Evolutionary conservation across 2,329 filamentous ascomycete species (phyloP), one percentile per base, ranked within the genome.

Genomic region (Cordyceps javanica): DNA sequence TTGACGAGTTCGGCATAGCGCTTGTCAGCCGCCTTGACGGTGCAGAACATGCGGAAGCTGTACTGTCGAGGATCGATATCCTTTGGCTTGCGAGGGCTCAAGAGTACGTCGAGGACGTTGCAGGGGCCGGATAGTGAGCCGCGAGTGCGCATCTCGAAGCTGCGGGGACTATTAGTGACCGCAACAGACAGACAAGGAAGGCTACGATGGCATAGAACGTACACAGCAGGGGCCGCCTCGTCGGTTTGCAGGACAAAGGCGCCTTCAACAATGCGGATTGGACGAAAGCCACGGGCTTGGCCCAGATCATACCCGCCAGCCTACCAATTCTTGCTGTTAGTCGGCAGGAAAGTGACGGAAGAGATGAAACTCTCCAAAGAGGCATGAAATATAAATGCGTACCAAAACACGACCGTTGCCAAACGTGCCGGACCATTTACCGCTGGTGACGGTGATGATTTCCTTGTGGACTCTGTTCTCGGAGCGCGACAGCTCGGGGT

Each of bases 11-110:
- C 75, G 49, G 70, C 70, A 62, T 80, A 80, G 30, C 77, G 72
- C 64, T 76, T 73, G 66, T 80, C 77, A 3, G 75, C 70, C 23
- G 77, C 79, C 65, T 79, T 77, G 69, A 80, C 75, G 19, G 75
- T 77, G 59, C 77, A 73, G 58, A 77, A 78, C 63, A 79, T 69
- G 60, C 76, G 73, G 61, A 79, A 79, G 59, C 74, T 75, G 61
- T 80, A 80, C 56, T 72, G 71, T 14, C 72, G 70, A 11, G 73
- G 72, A 57, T 75, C 72, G 52, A 76, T 73, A 57, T 71, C 66
- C 62, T 72, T 72, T 45, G 71, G 67, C 42, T 70, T 64, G 19
- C 69, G 66, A 1, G 72, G 71, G 59, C 68, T 71, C 30, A 76
- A 68, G 48, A 77, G 66, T 48, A 68, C 66, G 57, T 75, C 73